These are phyloP conservation scores for Isatis lusitanica DNA, from an alignment of 441 rosid genomes.

Conservation along the genomic window DNA sequence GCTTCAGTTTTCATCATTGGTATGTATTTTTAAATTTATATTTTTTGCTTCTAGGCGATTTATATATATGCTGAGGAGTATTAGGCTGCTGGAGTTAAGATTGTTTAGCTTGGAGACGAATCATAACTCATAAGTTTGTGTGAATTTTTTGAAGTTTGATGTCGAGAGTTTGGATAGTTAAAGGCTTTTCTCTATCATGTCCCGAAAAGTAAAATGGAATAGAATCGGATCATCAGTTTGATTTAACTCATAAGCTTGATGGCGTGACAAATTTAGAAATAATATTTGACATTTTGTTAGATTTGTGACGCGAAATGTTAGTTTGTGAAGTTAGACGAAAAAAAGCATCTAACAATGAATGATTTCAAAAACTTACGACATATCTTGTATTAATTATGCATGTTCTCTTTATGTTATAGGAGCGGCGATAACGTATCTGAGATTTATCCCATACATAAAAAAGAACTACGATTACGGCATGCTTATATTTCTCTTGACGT, in stretches of 20 bases:
- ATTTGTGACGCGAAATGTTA: not conserved
- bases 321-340: not conserved
- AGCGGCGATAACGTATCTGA: slow-evolving; percentile 61
- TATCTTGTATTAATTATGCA: not conserved
- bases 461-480: slow-evolving; percentile 86
- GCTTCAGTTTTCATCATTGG: slow-evolving; percentile 63
- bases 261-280: no score
- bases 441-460: slow-evolving; percentile 78
- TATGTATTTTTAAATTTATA: slow-evolving; percentile 12
- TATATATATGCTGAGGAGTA: not conserved
- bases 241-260: no score
- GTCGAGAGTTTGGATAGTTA: not conserved
- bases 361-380: not conserved
- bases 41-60: not conserved
- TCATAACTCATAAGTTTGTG: not conserved
- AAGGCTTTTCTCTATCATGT: not conserved
- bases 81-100: not conserved
- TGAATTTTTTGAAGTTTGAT: not conserved
- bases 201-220: not conserved
- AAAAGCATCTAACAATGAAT: no score
- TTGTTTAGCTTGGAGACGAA: not conserved
- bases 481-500: slow-evolving; percentile 79
- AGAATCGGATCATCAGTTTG: not conserved
- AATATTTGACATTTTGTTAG: no score
- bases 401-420: slow-evolving; percentile 44